Base-by-base conservation (phyloP, 306 rosid species). In the Lagenaria siceraria region DNA sequence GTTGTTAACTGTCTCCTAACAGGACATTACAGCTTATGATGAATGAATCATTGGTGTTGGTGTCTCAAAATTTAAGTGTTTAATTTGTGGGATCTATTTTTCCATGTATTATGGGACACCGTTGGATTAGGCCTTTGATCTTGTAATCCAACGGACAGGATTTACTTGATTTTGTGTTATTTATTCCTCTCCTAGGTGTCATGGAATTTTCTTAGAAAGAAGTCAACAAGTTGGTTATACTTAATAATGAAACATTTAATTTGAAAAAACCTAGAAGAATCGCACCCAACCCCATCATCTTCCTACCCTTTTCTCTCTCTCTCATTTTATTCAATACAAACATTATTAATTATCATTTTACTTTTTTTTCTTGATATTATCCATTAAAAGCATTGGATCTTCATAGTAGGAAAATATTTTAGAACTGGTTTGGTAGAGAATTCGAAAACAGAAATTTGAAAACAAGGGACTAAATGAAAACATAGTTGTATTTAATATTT, bases 161-260 rank as follows among this genome's bases (percentile, higher is more conserved):
- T 48, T n/a, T 22, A 6, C 0, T 46, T 31, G 11, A 1, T 19
- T 62, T 62, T 62, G 69, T 62, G 12, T 19, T 31, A 0, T 53
- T 17, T 53, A 53, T 69, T 4, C 43, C 31, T 63, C 13, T 66
- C 51, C 52, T 68, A 43, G 21, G 29, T 43, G 75, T 69, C 35
- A 25, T 69, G 58, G 76, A 48, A 71, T 71, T 71, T 71, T 71
- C 75, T 40, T 69, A 25, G 14, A 25, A 48, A 17, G 8, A 71
- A 71, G 76, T 48, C 76, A 71, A 71, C 76, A 71, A 71, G 59
- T 71, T 71, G 38, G 76, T 46, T 70, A 22, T 70, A 70, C 38
- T 35, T 43, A 68, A 68, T 68, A 40, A 22, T 42, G 75, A 33
- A 46, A 70, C 75, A 70, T 70, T 70, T 70, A 70, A 62, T 71